Evolutionary conservation across 2,329 filamentous ascomycete genomes (phyloP), one percentile per base, ranked within the genome.

Genomic region (Thelonectria olida): DNA sequence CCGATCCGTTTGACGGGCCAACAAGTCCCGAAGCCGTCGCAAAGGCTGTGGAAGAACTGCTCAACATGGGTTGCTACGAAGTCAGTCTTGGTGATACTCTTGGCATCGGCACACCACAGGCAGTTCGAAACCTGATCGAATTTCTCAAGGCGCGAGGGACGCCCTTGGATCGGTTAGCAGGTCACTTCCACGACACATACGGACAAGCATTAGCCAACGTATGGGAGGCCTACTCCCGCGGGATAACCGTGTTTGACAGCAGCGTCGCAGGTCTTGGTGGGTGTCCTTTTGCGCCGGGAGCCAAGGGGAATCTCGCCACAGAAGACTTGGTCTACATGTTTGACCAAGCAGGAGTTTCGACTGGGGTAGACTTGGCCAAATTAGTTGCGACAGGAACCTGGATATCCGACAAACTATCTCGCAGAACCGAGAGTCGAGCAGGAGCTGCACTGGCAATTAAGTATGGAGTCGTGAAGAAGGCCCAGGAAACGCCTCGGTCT

Each of bases 161-260:
- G 3, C 81, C 84, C 4, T 78, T 80, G 15, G 80, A 81, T 31
- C 83, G 17, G 1, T 15, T 92, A 2, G 89, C 89, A 0, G 83
- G 90, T 61, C 90, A 92, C 72, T 92, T 92, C 70, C 90, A 92
- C 69, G 89, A 92, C 68, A 92, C 89, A 0, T 91, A 90, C 69
- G 89, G 89, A 4, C 87, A 90, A 70, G 89, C 88, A 1, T 79
- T 90, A 2, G 85, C 88, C 2, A 92, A 92, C 70, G 85, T 85
- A 0, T 84, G 89, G 65, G 83, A 89, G 17, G 85, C 86, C 2
- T 84, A 91, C 17, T 83, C 87, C 51, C 83, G 85, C 62, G 90
- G 89, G 1, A 79, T 92, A 12, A 76, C 87, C 10, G 85, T 85
- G 0, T 92, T 92, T 67, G 90, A 92, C 69, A 85, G 85, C 58